phyloP scores from a whole-genome alignment of 225 moss, liverwort and hornwort species.

The Pseudisothecium myosuroides region DNA sequence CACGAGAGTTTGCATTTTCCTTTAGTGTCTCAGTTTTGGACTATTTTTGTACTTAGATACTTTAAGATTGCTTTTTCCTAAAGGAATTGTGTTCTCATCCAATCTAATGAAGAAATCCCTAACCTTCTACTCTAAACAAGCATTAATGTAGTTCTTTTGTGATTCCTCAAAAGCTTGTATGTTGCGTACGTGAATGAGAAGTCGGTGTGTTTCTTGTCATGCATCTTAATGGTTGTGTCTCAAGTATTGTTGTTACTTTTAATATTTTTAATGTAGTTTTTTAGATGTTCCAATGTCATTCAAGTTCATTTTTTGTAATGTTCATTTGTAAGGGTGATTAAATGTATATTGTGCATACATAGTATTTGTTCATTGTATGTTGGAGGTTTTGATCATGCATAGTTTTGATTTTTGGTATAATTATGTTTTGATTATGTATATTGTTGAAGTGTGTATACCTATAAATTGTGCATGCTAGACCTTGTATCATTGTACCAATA shows the following conservation, averaged over 20 bases:
- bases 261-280: neutral
- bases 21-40: no score
- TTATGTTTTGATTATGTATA: neutral
- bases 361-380: neutral
- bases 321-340: neutral
- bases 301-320: neutral
- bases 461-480: neutral
- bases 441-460: neutral
- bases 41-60: no score
- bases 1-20: no score
- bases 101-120: no score
- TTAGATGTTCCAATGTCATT: neutral
- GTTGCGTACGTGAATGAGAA: neutral
- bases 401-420: neutral
- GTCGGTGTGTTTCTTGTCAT: neutral
- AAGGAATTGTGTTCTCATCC: no score
- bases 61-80: no score
- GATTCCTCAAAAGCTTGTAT: neutral
- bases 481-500: neutral
- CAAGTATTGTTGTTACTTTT: neutral
- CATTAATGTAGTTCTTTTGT: neutral
- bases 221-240: neutral
- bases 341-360: neutral
- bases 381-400: neutral
- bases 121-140: neutral